Evolutionary conservation across 2,329 filamentous ascomycete genomes (phyloP).

Genomic region (Lasiodiplodia sp.): DNA sequence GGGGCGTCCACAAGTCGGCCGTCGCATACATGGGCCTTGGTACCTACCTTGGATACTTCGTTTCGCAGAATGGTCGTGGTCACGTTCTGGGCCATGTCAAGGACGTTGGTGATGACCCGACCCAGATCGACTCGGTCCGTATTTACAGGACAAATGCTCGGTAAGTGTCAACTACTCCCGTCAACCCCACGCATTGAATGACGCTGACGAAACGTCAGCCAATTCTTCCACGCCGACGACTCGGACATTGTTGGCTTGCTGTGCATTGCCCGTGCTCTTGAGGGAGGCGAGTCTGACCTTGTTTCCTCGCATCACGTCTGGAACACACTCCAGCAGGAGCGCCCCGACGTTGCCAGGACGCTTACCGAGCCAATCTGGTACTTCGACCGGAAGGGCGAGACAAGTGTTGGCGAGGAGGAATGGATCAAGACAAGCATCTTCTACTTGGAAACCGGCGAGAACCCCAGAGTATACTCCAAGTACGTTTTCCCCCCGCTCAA

Average conservation of each 20-base stretch:
- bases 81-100: slow-evolving; percentile 91
- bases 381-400: slow-evolving; percentile 90
- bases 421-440: slow-evolving; percentile 77
- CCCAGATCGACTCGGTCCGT: slow-evolving; percentile 83
- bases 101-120: slow-evolving; percentile 82
- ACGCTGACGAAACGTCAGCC: slow-evolving; percentile 49
- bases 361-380: slow-evolving; percentile 85
- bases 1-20: slow-evolving; percentile 81
- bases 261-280: slow-evolving; percentile 77
- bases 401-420: slow-evolving; percentile 74
- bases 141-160: slow-evolving; percentile 89
- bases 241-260: slow-evolving; percentile 83
- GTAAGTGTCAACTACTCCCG: slow-evolving; percentile 38
- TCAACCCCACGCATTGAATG: not conserved
- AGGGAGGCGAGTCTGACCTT: slow-evolving; percentile 85
- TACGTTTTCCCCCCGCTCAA: slow-evolving; percentile 33
- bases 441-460: slow-evolving; percentile 70
- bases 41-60: slow-evolving; percentile 85
- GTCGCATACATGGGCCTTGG: slow-evolving; percentile 90
- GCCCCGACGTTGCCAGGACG: slow-evolving; percentile 78
- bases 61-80: slow-evolving; percentile 83
- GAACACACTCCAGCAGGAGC: slow-evolving; percentile 77
- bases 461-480: slow-evolving; percentile 78
- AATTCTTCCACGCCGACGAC: slow-evolving; percentile 88
- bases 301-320: slow-evolving; percentile 81